Conservation (phyloP, 176 grass and related monocot species). For the Eremochloa ophiuroides region DNA sequence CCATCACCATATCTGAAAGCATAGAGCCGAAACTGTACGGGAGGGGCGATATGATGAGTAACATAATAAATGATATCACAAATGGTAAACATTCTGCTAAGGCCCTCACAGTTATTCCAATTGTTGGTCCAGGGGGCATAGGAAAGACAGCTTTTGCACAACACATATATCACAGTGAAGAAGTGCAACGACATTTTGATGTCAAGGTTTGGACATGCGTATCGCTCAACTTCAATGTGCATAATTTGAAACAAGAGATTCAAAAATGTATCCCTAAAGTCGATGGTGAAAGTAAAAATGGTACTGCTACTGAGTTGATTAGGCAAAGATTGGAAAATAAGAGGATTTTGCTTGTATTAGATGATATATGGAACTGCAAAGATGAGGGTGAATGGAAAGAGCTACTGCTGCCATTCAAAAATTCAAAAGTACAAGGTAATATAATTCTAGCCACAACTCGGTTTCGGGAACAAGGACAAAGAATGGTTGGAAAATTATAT, state of each 20-base stretch:
- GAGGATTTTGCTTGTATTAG: not conserved
- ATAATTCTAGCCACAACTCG: not conserved
- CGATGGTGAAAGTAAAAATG: not conserved
- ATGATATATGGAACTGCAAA: not conserved
- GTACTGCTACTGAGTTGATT: not conserved
- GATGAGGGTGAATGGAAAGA: not conserved
- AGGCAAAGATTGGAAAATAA: not conserved
- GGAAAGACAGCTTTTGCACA: no score
- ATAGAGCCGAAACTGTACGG: conserved; percentile 4
- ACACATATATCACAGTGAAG: no score
- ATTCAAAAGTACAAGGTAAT: not conserved
- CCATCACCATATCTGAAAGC: not conserved
- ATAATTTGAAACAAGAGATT: not conserved
- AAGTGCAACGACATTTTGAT: no score
- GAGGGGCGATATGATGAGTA: not conserved
- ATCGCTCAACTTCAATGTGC: no score
- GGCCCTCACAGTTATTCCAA: not conserved
- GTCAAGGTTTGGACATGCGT: no score
- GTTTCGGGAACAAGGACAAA: not conserved
- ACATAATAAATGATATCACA: not conserved
- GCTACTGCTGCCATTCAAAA: not conserved
- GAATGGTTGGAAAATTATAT: no score
- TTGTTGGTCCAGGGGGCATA: conserved; percentile 31
- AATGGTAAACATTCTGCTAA: not conserved
- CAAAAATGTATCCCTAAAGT: not conserved